Conservation (phyloP, 352 stramenopile genomes). For the Stramenopiles sp. region DNA sequence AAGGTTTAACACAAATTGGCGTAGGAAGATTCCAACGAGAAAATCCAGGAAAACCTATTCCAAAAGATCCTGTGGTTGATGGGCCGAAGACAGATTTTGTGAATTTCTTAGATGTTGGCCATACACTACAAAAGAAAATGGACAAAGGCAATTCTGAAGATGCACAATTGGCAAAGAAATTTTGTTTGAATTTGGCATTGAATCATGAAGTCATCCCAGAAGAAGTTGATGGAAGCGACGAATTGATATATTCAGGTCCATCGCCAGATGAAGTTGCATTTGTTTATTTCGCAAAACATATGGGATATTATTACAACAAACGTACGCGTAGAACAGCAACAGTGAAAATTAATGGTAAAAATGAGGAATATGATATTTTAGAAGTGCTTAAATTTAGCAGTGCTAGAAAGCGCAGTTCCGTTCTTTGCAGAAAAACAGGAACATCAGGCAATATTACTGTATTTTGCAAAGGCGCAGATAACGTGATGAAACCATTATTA, state of each 20-base stretch:
- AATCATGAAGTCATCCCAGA: not conserved
- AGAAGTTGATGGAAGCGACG: not conserved
- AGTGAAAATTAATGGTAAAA: not conserved
- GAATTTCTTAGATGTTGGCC: not conserved
- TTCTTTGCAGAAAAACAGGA: not conserved
- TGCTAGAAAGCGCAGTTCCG: not conserved
- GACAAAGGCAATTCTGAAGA: not conserved
- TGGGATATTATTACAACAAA: not conserved
- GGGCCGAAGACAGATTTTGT: not conserved
- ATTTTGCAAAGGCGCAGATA: slow-evolving; percentile 19
- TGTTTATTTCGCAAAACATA: not conserved
- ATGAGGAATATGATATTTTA: not conserved
- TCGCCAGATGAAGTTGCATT: not conserved
- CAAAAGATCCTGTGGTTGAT: not conserved
- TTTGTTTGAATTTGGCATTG: not conserved
- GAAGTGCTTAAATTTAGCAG: slow-evolving; percentile 1
- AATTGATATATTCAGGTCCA: not conserved
- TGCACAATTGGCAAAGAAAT: not conserved
- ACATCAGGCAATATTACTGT: slow-evolving; percentile 16
- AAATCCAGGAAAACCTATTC: not conserved
- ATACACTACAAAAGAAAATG: no score
- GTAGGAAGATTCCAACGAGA: slow-evolving; percentile 16
- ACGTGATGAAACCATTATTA: slow-evolving; percentile 14
- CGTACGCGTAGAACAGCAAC: not conserved
- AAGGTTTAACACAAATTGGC: slow-evolving; percentile 52